Evolutionary conservation across 495 filamentous ascomycete genomes (phyloP).

Genomic region (Xylaria telfairii): DNA sequence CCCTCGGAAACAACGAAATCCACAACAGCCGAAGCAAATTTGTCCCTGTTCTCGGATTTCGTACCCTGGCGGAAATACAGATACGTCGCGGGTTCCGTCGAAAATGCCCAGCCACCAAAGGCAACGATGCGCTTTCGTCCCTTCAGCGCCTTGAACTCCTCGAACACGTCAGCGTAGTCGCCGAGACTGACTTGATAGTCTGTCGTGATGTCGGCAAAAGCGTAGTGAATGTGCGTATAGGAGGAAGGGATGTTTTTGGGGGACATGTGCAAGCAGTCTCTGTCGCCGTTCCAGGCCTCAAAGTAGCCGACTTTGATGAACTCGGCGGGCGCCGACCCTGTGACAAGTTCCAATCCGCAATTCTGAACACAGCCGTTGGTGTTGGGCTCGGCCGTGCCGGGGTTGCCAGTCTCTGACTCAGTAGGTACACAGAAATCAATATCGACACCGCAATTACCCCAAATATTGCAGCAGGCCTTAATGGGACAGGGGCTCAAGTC

Average conservation of each 20-base stretch:
- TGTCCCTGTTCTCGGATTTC: conserved; percentile 42
- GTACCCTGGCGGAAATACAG: conserved; percentile 49
- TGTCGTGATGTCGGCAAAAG: conserved; percentile 47
- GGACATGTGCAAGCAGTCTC: conserved; percentile 35
- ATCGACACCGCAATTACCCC: conserved; percentile 53
- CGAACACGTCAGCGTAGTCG: conserved; percentile 25
- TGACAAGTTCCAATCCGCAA: conserved; percentile 45
- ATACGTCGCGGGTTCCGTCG: conserved; percentile 44
- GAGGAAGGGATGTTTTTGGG: conserved; percentile 24
- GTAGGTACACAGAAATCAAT: conserved; percentile 47
- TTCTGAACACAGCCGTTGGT: conserved; percentile 29
- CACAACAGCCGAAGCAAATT: conserved; percentile 43
- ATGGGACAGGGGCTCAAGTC: conserved; percentile 48
- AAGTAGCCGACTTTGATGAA: conserved; percentile 38
- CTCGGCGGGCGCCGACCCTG: conserved; percentile 15
- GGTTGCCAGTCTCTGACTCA: conserved; percentile 36
- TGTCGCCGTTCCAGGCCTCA: conserved; percentile 35
- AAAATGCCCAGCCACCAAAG: conserved; percentile 59
- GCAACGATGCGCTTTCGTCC: conserved; percentile 48
- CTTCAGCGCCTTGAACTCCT: conserved; percentile 32
- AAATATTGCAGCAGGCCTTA: conserved; percentile 44
- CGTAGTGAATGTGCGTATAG: conserved; percentile 55
- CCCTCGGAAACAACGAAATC: conserved; percentile 32
- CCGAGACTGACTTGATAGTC: conserved; percentile 33
- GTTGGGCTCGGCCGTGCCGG: conserved; percentile 35